These are phyloP conservation scores for Aspergillus eucalypticola DNA, from an alignment of 2,329 filamentous ascomycete genomes.

Conservation along the genomic window DNA sequence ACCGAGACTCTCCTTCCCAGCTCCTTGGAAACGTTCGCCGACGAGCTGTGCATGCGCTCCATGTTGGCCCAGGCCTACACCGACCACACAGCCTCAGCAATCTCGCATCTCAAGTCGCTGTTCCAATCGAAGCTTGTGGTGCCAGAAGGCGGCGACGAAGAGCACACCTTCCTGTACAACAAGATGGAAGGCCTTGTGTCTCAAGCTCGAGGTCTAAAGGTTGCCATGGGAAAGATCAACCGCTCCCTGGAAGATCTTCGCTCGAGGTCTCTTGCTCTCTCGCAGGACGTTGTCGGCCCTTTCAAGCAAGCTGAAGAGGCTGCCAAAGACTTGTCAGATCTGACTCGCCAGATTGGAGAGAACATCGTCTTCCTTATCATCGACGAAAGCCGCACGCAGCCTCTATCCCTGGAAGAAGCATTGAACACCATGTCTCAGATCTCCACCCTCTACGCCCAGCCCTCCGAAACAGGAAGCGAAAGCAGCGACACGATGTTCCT, in stretches of 20 bases:
- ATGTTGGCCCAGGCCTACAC: constrained; percentile 76
- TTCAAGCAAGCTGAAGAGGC: constrained; percentile 71
- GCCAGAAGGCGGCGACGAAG: constrained; percentile 65
- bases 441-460: constrained; percentile 26
- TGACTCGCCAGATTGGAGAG: constrained; percentile 67
- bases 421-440: constrained; percentile 57
- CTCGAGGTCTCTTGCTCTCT: constrained; percentile 71
- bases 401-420: constrained; percentile 67
- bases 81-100: constrained; percentile 71
- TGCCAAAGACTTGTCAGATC: constrained; percentile 64
- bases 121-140: constrained; percentile 65
- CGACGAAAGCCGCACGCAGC: constrained; percentile 70
- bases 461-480: constrained; percentile 30
- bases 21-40: constrained; percentile 71
- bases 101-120: constrained; percentile 64
- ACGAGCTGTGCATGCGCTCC: constrained; percentile 76
- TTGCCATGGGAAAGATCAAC: constrained; percentile 75
- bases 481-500: constrained; percentile 65
- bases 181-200: constrained; percentile 71
- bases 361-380: constrained; percentile 66
- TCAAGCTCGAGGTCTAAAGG: constrained; percentile 79
- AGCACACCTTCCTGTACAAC: constrained; percentile 67
- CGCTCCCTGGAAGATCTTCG: constrained; percentile 76
- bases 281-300: constrained; percentile 63
- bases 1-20: constrained; percentile 75